Conservation (phyloP, 2,329 filamentous ascomycete genomes). For the Scorias spongiosa region DNA sequence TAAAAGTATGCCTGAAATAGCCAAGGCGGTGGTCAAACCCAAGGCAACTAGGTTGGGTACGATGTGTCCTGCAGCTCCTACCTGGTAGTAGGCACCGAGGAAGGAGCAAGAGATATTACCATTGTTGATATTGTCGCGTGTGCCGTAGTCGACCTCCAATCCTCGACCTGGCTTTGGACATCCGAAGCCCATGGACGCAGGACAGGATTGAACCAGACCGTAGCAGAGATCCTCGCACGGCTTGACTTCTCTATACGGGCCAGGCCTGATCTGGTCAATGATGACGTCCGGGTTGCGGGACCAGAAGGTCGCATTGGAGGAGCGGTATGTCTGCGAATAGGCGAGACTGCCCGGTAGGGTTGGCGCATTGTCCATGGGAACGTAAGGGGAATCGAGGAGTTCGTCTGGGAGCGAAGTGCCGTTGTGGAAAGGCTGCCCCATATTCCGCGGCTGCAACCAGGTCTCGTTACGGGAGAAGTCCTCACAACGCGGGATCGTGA, state of each 20-base stretch:
- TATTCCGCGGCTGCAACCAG: slow-evolving; percentile 54
- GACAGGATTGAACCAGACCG: slow-evolving; percentile 71
- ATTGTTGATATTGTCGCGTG: slow-evolving; percentile 6
- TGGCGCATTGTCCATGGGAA: slow-evolving; percentile 20
- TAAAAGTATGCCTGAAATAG: background rate
- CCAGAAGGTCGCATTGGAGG: slow-evolving; percentile 17
- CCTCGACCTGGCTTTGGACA: slow-evolving; percentile 47
- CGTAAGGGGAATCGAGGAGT: slow-evolving; percentile 12
- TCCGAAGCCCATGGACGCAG: slow-evolving; percentile 55
- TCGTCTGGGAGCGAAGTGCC: slow-evolving; percentile 13
- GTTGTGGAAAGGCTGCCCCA: slow-evolving; percentile 32
- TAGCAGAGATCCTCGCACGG: slow-evolving; percentile 84
- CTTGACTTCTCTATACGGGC: slow-evolving; percentile 85
- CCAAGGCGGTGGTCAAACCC: background rate
- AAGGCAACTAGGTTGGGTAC: background rate
- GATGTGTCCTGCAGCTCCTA: background rate
- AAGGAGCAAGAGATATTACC: slow-evolving; percentile 20
- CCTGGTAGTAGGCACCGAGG: slow-evolving; percentile 19
- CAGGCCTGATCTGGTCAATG: slow-evolving; percentile 56
- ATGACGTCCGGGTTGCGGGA: slow-evolving; percentile 39
- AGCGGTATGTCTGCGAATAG: slow-evolving; percentile 16
- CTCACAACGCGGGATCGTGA: slow-evolving; percentile 81
- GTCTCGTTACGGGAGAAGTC: slow-evolving; percentile 50
- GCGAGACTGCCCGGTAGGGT: slow-evolving; percentile 15
- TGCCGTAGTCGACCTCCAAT: slow-evolving; percentile 37